Conservation (phyloP, 371 early-diverging fungal species). For the Saksenaea oblongispora region DNA sequence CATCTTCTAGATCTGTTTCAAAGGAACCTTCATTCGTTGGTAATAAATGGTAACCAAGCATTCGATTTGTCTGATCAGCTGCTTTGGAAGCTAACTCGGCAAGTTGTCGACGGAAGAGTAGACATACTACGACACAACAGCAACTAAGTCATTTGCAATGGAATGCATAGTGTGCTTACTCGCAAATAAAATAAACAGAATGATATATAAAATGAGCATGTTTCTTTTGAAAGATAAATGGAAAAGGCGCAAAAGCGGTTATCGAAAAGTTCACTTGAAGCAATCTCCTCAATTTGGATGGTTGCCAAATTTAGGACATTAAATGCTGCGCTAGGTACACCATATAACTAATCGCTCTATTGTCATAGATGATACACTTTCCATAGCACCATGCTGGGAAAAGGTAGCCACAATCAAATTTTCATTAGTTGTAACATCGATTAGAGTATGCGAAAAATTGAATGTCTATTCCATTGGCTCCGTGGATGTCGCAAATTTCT, state of each 20-base stretch:
- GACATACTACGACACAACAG: constrained; percentile 22
- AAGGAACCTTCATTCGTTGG: constrained; percentile 54
- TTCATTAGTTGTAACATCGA: too few relatives aligned
- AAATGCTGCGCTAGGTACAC: too few relatives aligned
- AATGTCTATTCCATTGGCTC: too few relatives aligned
- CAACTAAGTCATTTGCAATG: background rate
- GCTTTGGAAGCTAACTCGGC: constrained; percentile 22
- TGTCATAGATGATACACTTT: too few relatives aligned
- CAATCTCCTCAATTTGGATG: too few relatives aligned
- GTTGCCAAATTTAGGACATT: too few relatives aligned
- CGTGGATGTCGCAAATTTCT: too few relatives aligned
- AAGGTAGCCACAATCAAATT: too few relatives aligned
- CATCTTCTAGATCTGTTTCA: constrained; percentile 68
- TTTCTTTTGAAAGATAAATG: background rate
- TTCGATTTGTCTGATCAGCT: constrained; percentile 42
- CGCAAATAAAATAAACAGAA: background rate
- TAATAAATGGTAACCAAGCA: constrained; percentile 49
- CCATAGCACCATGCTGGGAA: too few relatives aligned
- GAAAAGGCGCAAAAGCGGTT: background rate
- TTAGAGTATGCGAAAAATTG: too few relatives aligned
- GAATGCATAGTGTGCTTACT: background rate
- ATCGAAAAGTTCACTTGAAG: too few relatives aligned
- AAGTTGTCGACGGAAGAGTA: constrained; percentile 32
- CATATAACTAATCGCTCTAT: too few relatives aligned
- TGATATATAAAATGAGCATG: background rate